Percentiles rank a stretch among this genome's conserved stretches.
These are phyloP conservation scores for Trypanosoma avium DNA, from an alignment of 208 protist genomes.

Conservation along the genomic window DNA sequence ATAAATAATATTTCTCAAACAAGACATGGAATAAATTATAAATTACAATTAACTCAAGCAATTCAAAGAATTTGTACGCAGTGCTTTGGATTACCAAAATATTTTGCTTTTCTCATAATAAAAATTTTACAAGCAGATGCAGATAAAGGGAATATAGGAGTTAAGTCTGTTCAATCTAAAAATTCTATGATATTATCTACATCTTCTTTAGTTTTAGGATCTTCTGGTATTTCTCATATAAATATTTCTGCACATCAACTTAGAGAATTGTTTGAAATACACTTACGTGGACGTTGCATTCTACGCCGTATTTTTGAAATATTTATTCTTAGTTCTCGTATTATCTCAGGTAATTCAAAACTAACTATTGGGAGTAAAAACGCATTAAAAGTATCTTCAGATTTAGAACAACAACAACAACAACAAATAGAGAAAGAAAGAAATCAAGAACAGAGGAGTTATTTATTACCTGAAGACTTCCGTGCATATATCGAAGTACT, in stretches of 20 bases:
- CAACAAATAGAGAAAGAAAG: constrained; percentile 11
- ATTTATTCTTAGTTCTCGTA: constrained; percentile 58
- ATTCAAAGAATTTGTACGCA: constrained; percentile 76
- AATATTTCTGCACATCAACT: constrained; percentile 59
- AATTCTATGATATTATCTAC: background rate
- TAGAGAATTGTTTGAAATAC: constrained; percentile 75
- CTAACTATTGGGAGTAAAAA: background rate
- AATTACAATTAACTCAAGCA: constrained; percentile 51
- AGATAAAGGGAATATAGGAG: constrained; percentile 2
- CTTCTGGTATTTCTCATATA: constrained; percentile 16
- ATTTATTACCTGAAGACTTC: constrained; percentile 79
- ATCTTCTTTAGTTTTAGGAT: constrained; percentile 1
- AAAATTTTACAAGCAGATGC: constrained; percentile 48
- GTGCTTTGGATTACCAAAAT: constrained; percentile 82
- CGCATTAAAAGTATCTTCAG: background rate
- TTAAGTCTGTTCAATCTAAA: background rate
- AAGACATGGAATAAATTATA: constrained; percentile 66
- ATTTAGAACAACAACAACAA: constrained; percentile 6
- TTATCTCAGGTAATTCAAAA: constrained; percentile 5
- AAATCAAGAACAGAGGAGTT: constrained; percentile 28
- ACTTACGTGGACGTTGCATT: constrained; percentile 67
- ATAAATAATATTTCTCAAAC: constrained; percentile 2
- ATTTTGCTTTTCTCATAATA: constrained; percentile 78
- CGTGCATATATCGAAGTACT: constrained; percentile 69
- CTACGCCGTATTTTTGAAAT: constrained; percentile 79